These are phyloP conservation scores for Mitragyna speciosa DNA, from an alignment of 257 asterid species.

Conservation along the genomic window DNA sequence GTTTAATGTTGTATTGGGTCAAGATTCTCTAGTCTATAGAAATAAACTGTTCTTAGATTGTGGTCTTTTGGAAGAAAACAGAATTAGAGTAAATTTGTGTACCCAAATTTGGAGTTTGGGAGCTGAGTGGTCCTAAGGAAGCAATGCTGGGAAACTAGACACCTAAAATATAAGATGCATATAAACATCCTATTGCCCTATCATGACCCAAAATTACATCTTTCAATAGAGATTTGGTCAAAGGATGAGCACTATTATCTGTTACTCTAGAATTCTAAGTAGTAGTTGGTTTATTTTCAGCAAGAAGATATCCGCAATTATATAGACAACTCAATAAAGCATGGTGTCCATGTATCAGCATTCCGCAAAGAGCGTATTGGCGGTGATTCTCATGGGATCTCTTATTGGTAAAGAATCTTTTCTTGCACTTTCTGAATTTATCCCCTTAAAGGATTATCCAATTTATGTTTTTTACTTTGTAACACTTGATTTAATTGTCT, in stretches of 20 bases:
- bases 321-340: slow-evolving; percentile 78
- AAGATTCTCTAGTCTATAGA: neutral
- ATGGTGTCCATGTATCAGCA: slow-evolving; percentile 62
- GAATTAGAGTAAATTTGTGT: neutral
- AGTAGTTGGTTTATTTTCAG: slow-evolving; percentile 57
- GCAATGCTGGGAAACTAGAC: neutral
- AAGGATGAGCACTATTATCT: neutral
- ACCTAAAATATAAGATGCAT: neutral
- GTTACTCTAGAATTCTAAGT: slow-evolving; percentile 11
- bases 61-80: neutral
- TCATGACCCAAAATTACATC: no score
- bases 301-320: slow-evolving; percentile 90
- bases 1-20: neutral
- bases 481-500: neutral
- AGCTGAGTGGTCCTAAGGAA: neutral
- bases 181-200: neutral
- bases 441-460: neutral
- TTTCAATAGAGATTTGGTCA: no score
- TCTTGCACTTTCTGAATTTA: neutral
- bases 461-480: neutral
- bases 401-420: slow-evolving; percentile 68
- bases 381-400: slow-evolving; percentile 90
- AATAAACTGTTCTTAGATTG: neutral
- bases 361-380: slow-evolving; percentile 91
- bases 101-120: neutral